Conservation (phyloP, 805 yeast species). For the Saturnispora gosingensis region DNA sequence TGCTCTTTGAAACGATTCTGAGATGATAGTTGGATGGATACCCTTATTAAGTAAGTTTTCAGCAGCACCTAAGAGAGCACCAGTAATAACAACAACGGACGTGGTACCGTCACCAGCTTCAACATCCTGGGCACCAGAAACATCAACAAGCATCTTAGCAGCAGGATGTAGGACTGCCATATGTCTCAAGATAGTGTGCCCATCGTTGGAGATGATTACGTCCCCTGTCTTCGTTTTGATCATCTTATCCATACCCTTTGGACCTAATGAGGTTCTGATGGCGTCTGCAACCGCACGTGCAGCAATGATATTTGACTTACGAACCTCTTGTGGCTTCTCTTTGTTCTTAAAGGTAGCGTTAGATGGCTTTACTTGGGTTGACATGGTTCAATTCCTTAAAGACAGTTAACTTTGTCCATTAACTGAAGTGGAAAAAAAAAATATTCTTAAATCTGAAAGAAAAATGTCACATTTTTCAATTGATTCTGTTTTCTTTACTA, state of each 20-base stretch:
- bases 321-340: constrained; percentile 92
- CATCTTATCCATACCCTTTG: constrained; percentile 99
- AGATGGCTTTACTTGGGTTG: constrained; percentile 13
- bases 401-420: not conserved
- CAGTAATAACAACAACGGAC: constrained; percentile 90
- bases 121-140: constrained; percentile 94
- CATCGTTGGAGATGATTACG: constrained; percentile 93
- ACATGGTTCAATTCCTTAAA: constrained; percentile 5
- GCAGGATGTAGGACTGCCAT: constrained; percentile 99
- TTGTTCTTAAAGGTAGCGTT: constrained; percentile 87
- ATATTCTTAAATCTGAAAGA: not conserved
- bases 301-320: constrained; percentile 79
- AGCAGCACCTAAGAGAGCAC: constrained; percentile 90
- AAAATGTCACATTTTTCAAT: not conserved
- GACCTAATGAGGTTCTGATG: constrained; percentile 90
- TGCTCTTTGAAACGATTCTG: constrained; percentile 88
- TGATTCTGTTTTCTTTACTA: not conserved
- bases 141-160: constrained; percentile 93
- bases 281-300: constrained; percentile 96
- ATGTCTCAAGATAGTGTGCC: constrained; percentile 91
- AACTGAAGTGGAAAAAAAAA: not conserved
- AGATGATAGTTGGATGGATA: constrained; percentile 90
- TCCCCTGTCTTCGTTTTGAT: constrained; percentile 89
- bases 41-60: constrained; percentile 83
- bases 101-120: constrained; percentile 99